These are phyloP conservation scores for Monosporozyma yasuniensis DNA, from an alignment of 805 yeast genomes.

Conservation along the genomic window DNA sequence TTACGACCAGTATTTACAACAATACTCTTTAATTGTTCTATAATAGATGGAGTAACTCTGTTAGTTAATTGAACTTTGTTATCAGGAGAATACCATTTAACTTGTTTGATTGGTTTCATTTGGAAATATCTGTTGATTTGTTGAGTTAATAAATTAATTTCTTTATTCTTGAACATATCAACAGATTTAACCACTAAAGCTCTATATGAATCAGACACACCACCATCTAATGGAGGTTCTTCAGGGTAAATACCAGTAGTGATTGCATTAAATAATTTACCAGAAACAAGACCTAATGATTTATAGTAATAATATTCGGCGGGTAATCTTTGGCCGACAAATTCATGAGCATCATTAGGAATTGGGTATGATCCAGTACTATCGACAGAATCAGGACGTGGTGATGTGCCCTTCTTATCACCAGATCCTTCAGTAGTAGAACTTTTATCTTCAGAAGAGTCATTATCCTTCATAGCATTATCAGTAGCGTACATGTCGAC, in stretches of 20 bases:
- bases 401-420: neutral
- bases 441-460: neutral
- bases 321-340: constrained; percentile 77
- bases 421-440: neutral
- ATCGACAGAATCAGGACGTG: neutral
- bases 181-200: constrained; percentile 41
- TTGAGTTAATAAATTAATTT: constrained; percentile 59
- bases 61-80: constrained; percentile 37
- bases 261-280: constrained; percentile 56
- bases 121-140: constrained; percentile 80
- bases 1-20: constrained; percentile 23
- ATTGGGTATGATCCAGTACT: constrained; percentile 15
- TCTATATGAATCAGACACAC: constrained; percentile 48
- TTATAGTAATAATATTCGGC: constrained; percentile 77
- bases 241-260: constrained; percentile 54
- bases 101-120: constrained; percentile 50
- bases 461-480: constrained; percentile 7
- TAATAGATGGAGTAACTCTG: constrained; percentile 46
- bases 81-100: constrained; percentile 45
- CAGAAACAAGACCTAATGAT: constrained; percentile 57
- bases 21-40: constrained; percentile 32
- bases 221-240: constrained; percentile 59
- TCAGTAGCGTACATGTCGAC: constrained; percentile 49
- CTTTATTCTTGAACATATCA: constrained; percentile 45
- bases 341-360: constrained; percentile 75